Evolutionary conservation across 257 asterid species (phyloP), one percentile per base, ranked within the genome.

Genomic region (Nicotiana undulata): DNA sequence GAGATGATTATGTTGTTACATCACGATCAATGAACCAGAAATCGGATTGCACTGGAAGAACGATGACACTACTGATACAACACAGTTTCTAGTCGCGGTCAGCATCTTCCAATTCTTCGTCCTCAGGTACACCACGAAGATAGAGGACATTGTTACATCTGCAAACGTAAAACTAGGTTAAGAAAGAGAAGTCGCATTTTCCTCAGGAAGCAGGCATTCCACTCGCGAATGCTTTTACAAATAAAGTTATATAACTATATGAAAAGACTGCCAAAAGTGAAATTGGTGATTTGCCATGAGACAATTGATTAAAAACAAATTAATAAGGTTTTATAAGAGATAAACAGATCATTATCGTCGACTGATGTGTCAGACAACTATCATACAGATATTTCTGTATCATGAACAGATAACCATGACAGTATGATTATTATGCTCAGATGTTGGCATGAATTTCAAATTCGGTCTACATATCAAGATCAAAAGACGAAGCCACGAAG

Each of bases 101-200:
- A 68, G 76, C 76, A 68, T 68, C 76, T 68, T 68, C 76, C 55
- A 68, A 9, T 37, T 68, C 76, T 68, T 37, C 56, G 37, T 68
- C 76, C 55, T 68, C 77, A 3, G 77, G 77, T 40, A 68, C 77
- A 20, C 77, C 77, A 68, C 77, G 77, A 20, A 68, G 77, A 40
- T 68, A 68, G 12, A 68, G 77, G 34, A 68, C 77, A 12, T 68
- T 68, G 40, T 68, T 68, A 40, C 77, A 68, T 68, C 77, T 70
- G 58, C 56, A 20, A 12, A 68, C 20, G 18, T 31, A 40, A 40
- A 68, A 9, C 76, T 40, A 37, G 56, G 31, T 68, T 68, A 68
- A 37, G 29, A 5, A 40, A 68, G 32, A 22, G n/a, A 4, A 11
- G 58, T 40, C 22, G 15, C 77, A 40, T 40, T 40, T 40, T 37